Percentiles rank a stretch among this genome's conserved stretches.
phyloP scores from a whole-genome alignment of 2,329 filamentous ascomycete genomes.

The Penicillium expansum region DNA sequence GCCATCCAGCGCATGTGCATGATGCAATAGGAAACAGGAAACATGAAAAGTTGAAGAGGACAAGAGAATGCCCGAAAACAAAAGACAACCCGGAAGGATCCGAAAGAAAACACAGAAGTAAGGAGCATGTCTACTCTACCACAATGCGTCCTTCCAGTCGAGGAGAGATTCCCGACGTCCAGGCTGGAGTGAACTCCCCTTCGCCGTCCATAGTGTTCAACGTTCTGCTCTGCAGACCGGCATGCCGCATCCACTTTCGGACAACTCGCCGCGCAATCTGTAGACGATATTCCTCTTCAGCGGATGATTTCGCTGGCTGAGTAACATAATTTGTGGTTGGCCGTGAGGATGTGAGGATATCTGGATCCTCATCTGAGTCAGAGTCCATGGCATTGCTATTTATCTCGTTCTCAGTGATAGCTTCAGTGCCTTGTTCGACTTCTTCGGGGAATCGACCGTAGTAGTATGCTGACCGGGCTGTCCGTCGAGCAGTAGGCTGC shows the following conservation, averaged over 20 bases:
- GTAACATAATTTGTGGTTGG: conserved; percentile 40
- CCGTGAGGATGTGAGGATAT: conserved; percentile 37
- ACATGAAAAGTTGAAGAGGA: not conserved
- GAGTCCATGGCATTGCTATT: conserved; percentile 40
- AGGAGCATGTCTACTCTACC: conserved; percentile 17
- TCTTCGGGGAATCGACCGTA: conserved; percentile 33
- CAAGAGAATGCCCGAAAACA: not conserved
- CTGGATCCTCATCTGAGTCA: conserved; percentile 43
- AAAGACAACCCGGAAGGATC: not conserved
- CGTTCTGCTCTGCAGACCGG: conserved; percentile 56
- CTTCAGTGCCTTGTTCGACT: not conserved
- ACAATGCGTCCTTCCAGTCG: conserved; percentile 72
- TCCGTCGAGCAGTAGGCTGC: conserved; percentile 25
- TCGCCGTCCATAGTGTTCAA: conserved; percentile 54
- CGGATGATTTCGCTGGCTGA: conserved; percentile 37
- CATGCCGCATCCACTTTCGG: conserved; percentile 68
- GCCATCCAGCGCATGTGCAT: not conserved
- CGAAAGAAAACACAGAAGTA: not conserved
- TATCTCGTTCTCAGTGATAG: conserved; percentile 14
- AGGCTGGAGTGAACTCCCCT: conserved; percentile 61
- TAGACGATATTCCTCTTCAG: conserved; percentile 56
- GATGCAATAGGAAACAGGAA: not conserved
- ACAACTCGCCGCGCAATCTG: conserved; percentile 67
- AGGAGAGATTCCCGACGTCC: conserved; percentile 79
- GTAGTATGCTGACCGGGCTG: conserved; percentile 24